These are phyloP conservation scores for Leishmania aethiopica DNA, from an alignment of 208 protist species.

Conservation along the genomic window DNA sequence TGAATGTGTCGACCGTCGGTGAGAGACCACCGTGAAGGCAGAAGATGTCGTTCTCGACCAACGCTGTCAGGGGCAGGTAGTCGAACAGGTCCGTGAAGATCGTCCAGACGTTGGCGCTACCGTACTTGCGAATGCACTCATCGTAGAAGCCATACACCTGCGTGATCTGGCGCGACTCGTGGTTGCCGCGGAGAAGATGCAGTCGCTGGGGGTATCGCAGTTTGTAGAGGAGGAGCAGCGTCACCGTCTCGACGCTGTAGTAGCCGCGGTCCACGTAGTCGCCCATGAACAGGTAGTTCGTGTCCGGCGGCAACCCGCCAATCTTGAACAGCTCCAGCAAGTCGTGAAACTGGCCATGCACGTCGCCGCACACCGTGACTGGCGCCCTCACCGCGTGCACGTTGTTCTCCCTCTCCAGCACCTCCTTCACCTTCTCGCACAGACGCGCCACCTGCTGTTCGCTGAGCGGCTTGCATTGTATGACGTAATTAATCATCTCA, in stretches of 20 bases:
- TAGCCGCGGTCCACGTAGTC: conserved; percentile 97
- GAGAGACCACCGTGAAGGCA: conserved; percentile 97
- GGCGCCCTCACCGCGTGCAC: conserved; percentile 91
- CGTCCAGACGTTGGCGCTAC: conserved; percentile 97
- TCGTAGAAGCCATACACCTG: conserved; percentile 99
- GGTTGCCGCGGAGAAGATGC: conserved; percentile 98
- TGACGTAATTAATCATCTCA: conserved; percentile 86
- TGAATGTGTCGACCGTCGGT: conserved; percentile 93
- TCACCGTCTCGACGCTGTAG: conserved; percentile 95
- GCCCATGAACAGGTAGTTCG: conserved; percentile 99
- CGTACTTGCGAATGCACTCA: conserved; percentile 98
- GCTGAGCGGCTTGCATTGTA: conserved; percentile 88
- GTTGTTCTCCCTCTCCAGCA: conserved; percentile 94
- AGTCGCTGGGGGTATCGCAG: conserved; percentile 96
- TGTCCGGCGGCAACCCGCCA: conserved; percentile 95
- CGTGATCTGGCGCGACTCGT: conserved; percentile 98
- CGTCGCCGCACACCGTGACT: conserved; percentile 96
- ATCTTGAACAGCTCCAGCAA: conserved; percentile 98
- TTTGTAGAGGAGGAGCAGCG: conserved; percentile 95
- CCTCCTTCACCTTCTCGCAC: conserved; percentile 92
- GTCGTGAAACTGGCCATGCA: conserved; percentile 98
- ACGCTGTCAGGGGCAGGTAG: conserved; percentile 97
- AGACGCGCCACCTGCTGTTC: conserved; percentile 87
- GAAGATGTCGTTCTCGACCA: conserved; percentile 98
- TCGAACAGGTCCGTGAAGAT: conserved; percentile 98